Conservation (phyloP, 2,329 filamentous ascomycete species). For the Neobulgaria alba region DNA sequence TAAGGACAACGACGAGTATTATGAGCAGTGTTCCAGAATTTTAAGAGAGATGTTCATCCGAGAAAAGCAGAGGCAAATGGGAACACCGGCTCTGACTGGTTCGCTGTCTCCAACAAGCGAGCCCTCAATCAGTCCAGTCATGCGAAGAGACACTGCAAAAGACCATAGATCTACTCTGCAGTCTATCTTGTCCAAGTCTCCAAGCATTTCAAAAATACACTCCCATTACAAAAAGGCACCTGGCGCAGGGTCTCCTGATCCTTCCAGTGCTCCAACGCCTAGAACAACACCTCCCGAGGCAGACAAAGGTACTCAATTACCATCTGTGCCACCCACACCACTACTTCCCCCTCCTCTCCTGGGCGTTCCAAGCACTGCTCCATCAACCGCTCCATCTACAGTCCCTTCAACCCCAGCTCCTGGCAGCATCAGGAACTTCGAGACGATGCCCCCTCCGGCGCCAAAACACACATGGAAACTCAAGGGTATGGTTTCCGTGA, state of each 20-base stretch:
- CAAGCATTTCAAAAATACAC: constrained; percentile 51
- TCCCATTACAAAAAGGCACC: constrained; percentile 35
- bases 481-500: constrained; percentile 94
- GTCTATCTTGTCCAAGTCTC: constrained; percentile 49
- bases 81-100: constrained; percentile 25
- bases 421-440: constrained; percentile 1
- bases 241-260: constrained; percentile 37
- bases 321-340: constrained; percentile 18
- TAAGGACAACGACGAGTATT: constrained; percentile 98
- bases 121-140: constrained; percentile 20
- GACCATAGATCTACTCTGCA: constrained; percentile 45
- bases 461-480: constrained; percentile 96
- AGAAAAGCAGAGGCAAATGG: constrained; percentile 57
- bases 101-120: background rate
- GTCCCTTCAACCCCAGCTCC: constrained; percentile 16
- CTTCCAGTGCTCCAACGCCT: constrained; percentile 21
- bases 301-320: constrained; percentile 5
- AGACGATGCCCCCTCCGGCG: constrained; percentile 39
- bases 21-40: constrained; percentile 81
- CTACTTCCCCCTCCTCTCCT: constrained; percentile 23
- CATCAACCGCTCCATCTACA: constrained; percentile 17
- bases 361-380: constrained; percentile 9
- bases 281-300: constrained; percentile 18
- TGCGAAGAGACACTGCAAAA: constrained; percentile 24
- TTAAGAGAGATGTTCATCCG: constrained; percentile 80